Base-by-base conservation (phyloP, 768 basidiomycete genomes). In the Mycena galericulata region DNA sequence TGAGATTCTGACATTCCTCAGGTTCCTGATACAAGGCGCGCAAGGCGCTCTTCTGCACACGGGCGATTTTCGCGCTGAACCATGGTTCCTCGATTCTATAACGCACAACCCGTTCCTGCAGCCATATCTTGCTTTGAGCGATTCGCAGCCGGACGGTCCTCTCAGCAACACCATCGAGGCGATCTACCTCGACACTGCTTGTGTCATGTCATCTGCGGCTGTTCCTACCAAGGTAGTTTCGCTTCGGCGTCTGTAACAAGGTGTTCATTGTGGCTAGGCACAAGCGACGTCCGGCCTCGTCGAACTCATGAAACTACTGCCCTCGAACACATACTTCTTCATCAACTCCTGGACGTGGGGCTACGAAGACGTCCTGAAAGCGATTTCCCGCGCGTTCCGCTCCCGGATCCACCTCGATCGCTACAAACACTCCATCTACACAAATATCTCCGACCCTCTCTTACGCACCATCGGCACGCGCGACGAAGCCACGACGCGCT, bases 321-420 rank as follows among this genome's bases (percentile, higher is more conserved):
- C 95, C 0, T 68, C 81, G 0, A 80, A 85, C 5, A 90, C 90
- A 0, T 83, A 88, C 61, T 98, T 99, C 80, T 98, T 93, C 80
- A 84, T 99, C 64, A 97, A 98, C 75, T 76, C 88, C 0, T 99
- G 97, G 97, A 97, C 97, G 0, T 97, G 93, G 91, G 97, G 97
- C 1, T 98, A 98, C 76, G 97, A 99, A 78, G 94, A 96, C 62
- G 81, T 97, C 17, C 82, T 98, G 30, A 94, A 95, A 73, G 93
- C 85, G 0, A 81, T 98, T 10, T 86, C 92, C 3, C 79, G 83
- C 3, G 81, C 84, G 0, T 98, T 97, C 73, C 83, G 87, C 36
- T 18, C 53, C 22, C 32, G 94, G 93, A 91, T 99, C 65, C 97
- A 98, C 74, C 85, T 97, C 38, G 97, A 98, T 77, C 86, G 93